Evolutionary conservation across 495 filamentous ascomycete genomes (phyloP), one percentile per base, ranked within the genome.

Genomic region (Cryomyces minteri): DNA sequence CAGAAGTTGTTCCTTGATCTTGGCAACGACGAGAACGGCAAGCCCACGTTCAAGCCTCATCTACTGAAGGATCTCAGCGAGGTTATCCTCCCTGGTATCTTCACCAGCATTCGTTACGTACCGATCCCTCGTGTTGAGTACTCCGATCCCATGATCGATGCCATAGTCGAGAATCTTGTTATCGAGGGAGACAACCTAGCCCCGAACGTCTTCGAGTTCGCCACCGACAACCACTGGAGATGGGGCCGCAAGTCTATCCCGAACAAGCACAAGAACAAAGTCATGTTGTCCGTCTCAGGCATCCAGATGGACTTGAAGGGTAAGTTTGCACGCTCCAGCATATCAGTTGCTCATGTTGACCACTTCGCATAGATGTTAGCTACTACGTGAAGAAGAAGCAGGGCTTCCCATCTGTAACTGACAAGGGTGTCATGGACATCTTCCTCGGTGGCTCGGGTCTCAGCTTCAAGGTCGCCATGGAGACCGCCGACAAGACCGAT

Each of bases 331-430:
- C 46, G 11, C n/a, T 32, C 10, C 6, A 38, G 14, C 34, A 4
- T n/a, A 11, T 44, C 11, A 9, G 18, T 8, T 30, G n/a, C 11
- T 32, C 32, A 48, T 37, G 31, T n/a, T 39, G 18, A 5, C 36
- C 5, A 32, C 11, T 32, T 31, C 45, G 46, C 41, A 44, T 31
- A 58, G 90, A 96, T 61, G 82, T 98, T 43, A 82, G 79, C 67
- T 98, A 92, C 69, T 88, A 94, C 61, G 72, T 98, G 67, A 87
- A 92, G 64, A 82, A 79, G 65, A 98, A 98, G 72, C 69, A 92
- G 58, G 92, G 92, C 39, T 95, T 95, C 69, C 92, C 88, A 3
- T 74, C 82, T 9, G 68, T 98, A 59, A 87, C 76, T 40, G 90
- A 98, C 55, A 81, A 72, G 4, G 90, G 90, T 64, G 65, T 98